These are phyloP conservation scores for Piloderma croceum DNA, from an alignment of 768 basidiomycete genomes.

Conservation along the genomic window DNA sequence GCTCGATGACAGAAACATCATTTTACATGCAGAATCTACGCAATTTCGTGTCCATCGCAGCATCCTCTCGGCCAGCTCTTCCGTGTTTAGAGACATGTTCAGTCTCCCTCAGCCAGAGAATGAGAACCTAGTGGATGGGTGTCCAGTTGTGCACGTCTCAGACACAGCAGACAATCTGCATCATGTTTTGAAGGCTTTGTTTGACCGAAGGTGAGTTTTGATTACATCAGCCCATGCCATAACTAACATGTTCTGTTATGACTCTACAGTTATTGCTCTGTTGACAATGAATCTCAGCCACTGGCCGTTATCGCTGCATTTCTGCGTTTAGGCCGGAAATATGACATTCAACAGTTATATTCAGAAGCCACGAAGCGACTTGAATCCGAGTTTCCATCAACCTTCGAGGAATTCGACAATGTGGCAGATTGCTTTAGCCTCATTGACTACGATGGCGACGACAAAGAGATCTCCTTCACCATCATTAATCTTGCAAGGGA, in stretches of 20 bases:
- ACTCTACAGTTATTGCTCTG: no score
- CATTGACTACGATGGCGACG: no score
- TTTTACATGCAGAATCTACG: slow-evolving; percentile 20
- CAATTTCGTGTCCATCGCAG: slow-evolving; percentile 29
- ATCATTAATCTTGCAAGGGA: background rate
- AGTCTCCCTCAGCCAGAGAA: slow-evolving; percentile 1
- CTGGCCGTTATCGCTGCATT: slow-evolving; percentile 5
- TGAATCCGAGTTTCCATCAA: background rate
- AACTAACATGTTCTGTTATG: no score
- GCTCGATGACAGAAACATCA: slow-evolving; percentile 26
- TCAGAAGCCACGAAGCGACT: slow-evolving; percentile 9
- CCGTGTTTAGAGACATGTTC: slow-evolving; percentile 30
- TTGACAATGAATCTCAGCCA: no score
- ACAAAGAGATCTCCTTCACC: background rate
- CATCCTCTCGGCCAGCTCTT: slow-evolving; percentile 20
- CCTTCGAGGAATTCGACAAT: background rate
- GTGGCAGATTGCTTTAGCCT: no score
- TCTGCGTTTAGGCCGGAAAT: slow-evolving; percentile 16
- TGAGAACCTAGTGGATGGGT: slow-evolving; percentile 3
- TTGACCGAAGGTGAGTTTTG: background rate
- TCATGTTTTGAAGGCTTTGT: slow-evolving; percentile 1
- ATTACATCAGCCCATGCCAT: no score
- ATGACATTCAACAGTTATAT: slow-evolving; percentile 7
- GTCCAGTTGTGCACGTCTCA: background rate
- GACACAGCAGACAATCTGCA: slow-evolving; percentile 1